These are phyloP conservation scores for Infundibulicybe gibba DNA, from an alignment of 768 basidiomycete genomes.

Conservation along the genomic window DNA sequence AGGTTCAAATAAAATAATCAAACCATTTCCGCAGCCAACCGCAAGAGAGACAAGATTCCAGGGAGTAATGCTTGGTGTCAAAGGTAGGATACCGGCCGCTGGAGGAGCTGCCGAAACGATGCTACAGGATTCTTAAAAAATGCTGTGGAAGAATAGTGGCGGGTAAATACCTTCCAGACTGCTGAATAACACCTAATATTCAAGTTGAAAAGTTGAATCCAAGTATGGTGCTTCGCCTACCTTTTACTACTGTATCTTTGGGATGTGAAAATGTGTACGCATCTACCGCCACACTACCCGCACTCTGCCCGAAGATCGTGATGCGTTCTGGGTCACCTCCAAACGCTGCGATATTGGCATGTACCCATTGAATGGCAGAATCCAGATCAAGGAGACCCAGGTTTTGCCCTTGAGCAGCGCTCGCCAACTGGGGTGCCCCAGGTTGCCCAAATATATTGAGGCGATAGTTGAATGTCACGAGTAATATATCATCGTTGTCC, in stretches of 20 bases:
- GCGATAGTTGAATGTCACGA: constrained; percentile 31
- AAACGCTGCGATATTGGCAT: constrained; percentile 36
- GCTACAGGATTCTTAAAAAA: too few relatives aligned
- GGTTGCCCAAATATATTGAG: constrained; percentile 30
- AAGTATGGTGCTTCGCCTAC: constrained; percentile 4
- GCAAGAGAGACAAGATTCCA: constrained; percentile 21
- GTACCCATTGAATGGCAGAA: constrained; percentile 37
- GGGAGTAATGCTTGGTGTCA: constrained; percentile 1
- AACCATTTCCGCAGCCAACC: constrained; percentile 26
- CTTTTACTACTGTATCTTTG: constrained; percentile 25
- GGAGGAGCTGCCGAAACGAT: constrained; percentile 1
- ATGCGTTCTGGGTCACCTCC: constrained; percentile 33
- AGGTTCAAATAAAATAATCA: constrained; percentile 1
- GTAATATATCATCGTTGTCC: constrained; percentile 24
- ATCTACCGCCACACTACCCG: constrained; percentile 23
- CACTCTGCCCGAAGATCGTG: constrained; percentile 28
- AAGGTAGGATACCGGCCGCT: constrained; percentile 1
- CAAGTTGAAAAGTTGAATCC: neutral
- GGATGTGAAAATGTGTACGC: constrained; percentile 24
- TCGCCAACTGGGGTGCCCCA: constrained; percentile 25
- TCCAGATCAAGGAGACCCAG: constrained; percentile 29
- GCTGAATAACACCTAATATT: constrained; percentile 22
- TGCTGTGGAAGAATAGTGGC: neutral
- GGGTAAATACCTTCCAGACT: too few relatives aligned
- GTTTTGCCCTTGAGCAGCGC: constrained; percentile 18